Evolutionary conservation across 2,329 filamentous ascomycete genomes (phyloP).

Genomic region (Rhynchosporium agropyri): DNA sequence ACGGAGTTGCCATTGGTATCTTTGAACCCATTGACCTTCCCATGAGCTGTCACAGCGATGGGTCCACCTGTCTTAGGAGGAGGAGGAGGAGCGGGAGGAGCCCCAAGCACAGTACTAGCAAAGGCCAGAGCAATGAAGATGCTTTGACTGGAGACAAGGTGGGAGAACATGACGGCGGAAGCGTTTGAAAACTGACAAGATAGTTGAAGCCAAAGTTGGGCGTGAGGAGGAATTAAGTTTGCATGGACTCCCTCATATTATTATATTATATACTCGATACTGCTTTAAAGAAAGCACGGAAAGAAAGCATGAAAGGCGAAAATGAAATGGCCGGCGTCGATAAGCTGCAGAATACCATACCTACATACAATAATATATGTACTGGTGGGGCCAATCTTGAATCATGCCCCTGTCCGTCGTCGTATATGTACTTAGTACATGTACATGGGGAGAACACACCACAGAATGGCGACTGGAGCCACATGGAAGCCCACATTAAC

Average conservation of each 20-base stretch:
- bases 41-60: conserved; percentile 38
- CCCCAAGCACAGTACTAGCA: conserved; percentile 1
- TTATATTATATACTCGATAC: conserved; percentile 1
- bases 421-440: neutral
- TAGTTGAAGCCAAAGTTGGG: neutral
- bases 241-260: neutral
- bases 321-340: neutral
- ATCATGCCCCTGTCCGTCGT: conserved; percentile 2
- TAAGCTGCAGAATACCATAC: neutral
- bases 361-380: too few species aligned
- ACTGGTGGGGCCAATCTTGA: conserved; percentile 7
- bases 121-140: conserved; percentile 7
- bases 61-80: conserved; percentile 3
- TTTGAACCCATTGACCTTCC: conserved; percentile 43
- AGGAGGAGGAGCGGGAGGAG: neutral
- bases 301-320: conserved; percentile 4
- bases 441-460: neutral
- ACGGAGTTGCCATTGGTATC: conserved; percentile 44
- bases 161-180: conserved; percentile 11
- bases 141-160: neutral
- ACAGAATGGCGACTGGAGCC: conserved; percentile 2
- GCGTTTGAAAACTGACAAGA: neutral
- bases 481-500: neutral
- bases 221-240: neutral
- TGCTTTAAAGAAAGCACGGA: neutral